Conservation (phyloP, 192 early-diverging fungal species). For the Coemansia sp. region DNA sequence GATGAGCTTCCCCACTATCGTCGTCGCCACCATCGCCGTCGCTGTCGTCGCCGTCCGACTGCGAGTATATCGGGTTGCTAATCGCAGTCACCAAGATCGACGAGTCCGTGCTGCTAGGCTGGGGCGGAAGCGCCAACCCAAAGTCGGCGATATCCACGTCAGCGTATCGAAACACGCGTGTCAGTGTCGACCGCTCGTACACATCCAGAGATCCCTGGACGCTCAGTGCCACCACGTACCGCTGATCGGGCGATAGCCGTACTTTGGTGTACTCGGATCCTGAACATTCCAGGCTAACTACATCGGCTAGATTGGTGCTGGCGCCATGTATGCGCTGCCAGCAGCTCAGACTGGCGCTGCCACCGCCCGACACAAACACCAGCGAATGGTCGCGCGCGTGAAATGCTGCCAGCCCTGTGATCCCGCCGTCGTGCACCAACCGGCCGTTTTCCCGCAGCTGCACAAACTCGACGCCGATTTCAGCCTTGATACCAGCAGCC, state of each 20-base stretch:
- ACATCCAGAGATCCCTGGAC: conserved; percentile 25
- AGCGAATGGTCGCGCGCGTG: conserved; percentile 6
- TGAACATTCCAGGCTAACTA: conserved; percentile 16
- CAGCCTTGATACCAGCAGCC: conserved; percentile 12
- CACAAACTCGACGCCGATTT: conserved; percentile 25
- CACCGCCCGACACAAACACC: conserved; percentile 23
- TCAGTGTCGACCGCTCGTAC: conserved; percentile 40
- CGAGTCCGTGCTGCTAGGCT: neutral
- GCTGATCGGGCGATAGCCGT: conserved; percentile 17
- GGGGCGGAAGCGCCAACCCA: conserved; percentile 12
- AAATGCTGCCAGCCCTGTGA: conserved; percentile 20
- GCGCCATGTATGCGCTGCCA: conserved; percentile 17
- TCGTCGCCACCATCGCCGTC: neutral
- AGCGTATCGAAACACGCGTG: conserved; percentile 36
- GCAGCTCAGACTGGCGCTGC: conserved; percentile 27
- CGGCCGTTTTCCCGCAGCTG: neutral
- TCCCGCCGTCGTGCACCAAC: conserved; percentile 6
- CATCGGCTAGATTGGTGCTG: conserved; percentile 15
- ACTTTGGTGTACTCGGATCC: conserved; percentile 24
- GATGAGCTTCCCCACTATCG: neutral
- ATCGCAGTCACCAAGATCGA: conserved; percentile 16
- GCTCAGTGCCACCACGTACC: conserved; percentile 32
- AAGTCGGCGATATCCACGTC: conserved; percentile 26
- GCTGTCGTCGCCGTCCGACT: conserved; percentile 1
- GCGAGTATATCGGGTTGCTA: conserved; percentile 9